Evolutionary conservation across 805 yeast genomes (phyloP).

Genomic region (Nakazawaea anatomiae): DNA sequence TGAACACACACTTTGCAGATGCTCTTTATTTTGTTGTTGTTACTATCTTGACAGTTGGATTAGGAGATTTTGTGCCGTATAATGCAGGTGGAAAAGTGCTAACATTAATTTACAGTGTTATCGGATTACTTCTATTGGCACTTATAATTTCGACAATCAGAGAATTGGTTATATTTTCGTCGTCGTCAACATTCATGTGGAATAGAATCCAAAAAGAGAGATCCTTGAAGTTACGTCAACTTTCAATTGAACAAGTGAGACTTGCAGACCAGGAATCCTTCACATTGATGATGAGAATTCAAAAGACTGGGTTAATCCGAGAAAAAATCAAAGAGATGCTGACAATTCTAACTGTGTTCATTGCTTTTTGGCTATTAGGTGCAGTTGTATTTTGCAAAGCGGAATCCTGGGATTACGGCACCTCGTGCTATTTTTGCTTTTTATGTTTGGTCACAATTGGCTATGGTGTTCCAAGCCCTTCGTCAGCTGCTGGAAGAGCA

Average conservation of each 20-base stretch:
- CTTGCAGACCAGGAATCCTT: conserved; percentile 45
- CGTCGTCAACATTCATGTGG: conserved; percentile 61
- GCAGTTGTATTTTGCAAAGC: conserved; percentile 53
- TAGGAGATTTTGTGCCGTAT: conserved; percentile 65
- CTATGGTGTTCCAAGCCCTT: conserved; percentile 72
- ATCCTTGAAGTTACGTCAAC: conserved; percentile 21
- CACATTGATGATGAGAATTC: conserved; percentile 46
- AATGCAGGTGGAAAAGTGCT: conserved; percentile 51
- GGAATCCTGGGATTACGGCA: conserved; percentile 71
- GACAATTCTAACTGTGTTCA: conserved; percentile 36
- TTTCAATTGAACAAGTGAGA: conserved; percentile 10
- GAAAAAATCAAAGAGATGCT: conserved; percentile 35
- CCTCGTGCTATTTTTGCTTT: conserved; percentile 70
- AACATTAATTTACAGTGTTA: conserved; percentile 54
- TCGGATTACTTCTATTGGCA: conserved; percentile 72
- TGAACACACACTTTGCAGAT: conserved; percentile 52
- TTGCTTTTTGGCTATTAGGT: conserved; percentile 67
- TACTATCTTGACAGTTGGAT: conserved; percentile 72
- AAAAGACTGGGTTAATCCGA: conserved; percentile 30
- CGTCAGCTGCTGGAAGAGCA: conserved; percentile 56
- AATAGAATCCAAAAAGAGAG: conserved; percentile 55
- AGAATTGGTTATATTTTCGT: conserved; percentile 53
- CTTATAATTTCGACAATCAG: conserved; percentile 66
- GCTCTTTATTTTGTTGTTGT: conserved; percentile 69
- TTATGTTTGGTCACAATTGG: conserved; percentile 78